Conservation (phyloP, 1,139 yeast genomes). For the Blastobotrys malaysiensis region DNA sequence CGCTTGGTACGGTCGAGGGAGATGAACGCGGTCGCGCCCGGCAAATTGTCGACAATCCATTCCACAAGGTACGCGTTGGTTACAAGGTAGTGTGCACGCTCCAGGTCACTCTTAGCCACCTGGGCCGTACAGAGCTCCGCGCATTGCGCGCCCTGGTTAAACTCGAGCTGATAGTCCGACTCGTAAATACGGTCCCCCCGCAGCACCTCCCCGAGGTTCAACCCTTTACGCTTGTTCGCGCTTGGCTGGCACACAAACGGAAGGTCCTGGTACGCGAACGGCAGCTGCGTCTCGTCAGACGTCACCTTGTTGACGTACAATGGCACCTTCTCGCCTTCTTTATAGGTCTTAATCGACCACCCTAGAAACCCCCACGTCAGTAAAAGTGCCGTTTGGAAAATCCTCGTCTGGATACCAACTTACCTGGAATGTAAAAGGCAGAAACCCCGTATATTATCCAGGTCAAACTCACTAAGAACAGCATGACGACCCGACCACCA, state of each 20-base stretch:
- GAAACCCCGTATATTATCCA: background rate
- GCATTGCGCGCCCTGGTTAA: slow-evolving; percentile 63
- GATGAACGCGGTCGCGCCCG: slow-evolving; percentile 83
- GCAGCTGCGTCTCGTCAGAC: slow-evolving; percentile 71
- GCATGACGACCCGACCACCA: background rate
- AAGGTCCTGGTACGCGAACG: slow-evolving; percentile 68
- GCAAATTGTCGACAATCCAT: slow-evolving; percentile 80
- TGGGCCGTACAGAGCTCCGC: slow-evolving; percentile 59
- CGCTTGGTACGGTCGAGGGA: slow-evolving; percentile 55
- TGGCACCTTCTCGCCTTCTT: slow-evolving; percentile 58
- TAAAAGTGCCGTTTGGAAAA: no score
- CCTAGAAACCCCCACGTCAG: slow-evolving; percentile 19
- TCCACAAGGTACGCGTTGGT: slow-evolving; percentile 70
- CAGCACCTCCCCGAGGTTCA: slow-evolving; percentile 71
- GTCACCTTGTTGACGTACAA: slow-evolving; percentile 72
- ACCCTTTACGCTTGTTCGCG: slow-evolving; percentile 42
- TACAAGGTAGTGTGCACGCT: slow-evolving; percentile 56
- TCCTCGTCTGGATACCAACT: background rate
- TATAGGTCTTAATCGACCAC: slow-evolving; percentile 31
- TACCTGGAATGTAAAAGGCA: slow-evolving; percentile 22
- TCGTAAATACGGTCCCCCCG: slow-evolving; percentile 79
- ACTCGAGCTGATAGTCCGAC: slow-evolving; percentile 58
- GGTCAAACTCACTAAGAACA: background rate
- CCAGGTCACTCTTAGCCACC: slow-evolving; percentile 46
- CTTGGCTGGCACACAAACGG: slow-evolving; percentile 75